A percentile compares a stretch with the other conserved stretches of the same genome.
Conservation (phyloP, 345 rosid species). For the Aquilaria yunnanensis region DNA sequence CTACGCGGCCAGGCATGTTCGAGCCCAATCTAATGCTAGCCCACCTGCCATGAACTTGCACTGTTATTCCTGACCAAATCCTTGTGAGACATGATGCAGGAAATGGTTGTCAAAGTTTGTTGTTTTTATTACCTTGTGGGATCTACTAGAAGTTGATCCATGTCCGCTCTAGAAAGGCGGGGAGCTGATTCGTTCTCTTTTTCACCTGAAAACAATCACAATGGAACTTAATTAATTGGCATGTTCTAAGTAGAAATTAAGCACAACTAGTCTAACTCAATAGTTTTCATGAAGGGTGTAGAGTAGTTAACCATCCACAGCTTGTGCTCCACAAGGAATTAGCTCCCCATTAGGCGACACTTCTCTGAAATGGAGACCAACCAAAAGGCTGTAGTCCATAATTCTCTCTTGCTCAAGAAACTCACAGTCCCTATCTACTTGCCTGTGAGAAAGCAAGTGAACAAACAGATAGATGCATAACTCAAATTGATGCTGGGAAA, state of each 20-base stretch:
- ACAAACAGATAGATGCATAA: not conserved
- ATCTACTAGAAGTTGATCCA: conserved; percentile 32
- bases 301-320: conserved; percentile 31
- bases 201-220: conserved; percentile 18
- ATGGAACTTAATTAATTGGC: not conserved
- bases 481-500: not conserved
- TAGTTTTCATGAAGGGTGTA: conserved; percentile 15
- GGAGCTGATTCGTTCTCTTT: conserved; percentile 24
- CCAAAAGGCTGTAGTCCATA: conserved; percentile 94
- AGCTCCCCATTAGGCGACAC: conserved; percentile 57
- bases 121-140: conserved; percentile 28
- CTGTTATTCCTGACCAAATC: not conserved
- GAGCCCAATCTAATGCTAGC: conserved; percentile 60
- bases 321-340: conserved; percentile 50
- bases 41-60: conserved; percentile 44
- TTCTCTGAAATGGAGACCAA: conserved; percentile 89
- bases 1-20: conserved; percentile 77
- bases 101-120: not conserved
- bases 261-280: conserved; percentile 5
- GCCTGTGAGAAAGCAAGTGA: conserved; percentile 38
- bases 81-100: not conserved
- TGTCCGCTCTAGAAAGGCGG: conserved; percentile 29
- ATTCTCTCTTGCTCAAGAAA: conserved; percentile 91
- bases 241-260: not conserved
- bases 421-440: conserved; percentile 89